Percentiles rank a stretch among this genome's conserved stretches.
Evolutionary conservation across 306 rosid species (phyloP).

Genomic region (Rosa rugosa): DNA sequence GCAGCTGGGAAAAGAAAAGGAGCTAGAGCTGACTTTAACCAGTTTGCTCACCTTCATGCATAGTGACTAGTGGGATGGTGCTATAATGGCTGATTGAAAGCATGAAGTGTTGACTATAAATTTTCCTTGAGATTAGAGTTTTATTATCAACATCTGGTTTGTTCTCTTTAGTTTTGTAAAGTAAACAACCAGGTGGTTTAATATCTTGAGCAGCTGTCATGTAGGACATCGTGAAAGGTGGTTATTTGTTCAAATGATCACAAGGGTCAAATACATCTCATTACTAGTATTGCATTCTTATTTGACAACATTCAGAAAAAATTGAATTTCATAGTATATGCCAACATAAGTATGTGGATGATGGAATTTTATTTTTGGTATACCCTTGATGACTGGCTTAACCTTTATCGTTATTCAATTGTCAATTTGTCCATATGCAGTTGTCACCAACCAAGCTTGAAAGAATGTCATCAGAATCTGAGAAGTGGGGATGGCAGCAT

Average conservation of each 20-base stretch:
- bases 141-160: background rate
- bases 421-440: background rate
- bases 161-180: background rate
- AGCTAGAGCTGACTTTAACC: background rate
- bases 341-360: background rate
- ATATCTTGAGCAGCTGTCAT: background rate
- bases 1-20: background rate
- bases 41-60: background rate
- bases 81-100: background rate
- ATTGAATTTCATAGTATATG: background rate
- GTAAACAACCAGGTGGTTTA: background rate
- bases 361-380: background rate
- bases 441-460: slow-evolving; percentile 4
- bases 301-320: background rate
- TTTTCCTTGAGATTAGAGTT: background rate
- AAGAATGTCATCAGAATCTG: slow-evolving; percentile 48
- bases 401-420: background rate
- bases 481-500: slow-evolving; percentile 67
- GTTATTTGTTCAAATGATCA: background rate
- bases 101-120: background rate
- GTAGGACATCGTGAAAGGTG: background rate
- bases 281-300: background rate
- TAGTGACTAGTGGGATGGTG: background rate
- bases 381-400: background rate
- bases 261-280: background rate